These are phyloP conservation scores for Macroventuria anomochaeta DNA, from an alignment of 2,329 filamentous ascomycete species.

Conservation along the genomic window DNA sequence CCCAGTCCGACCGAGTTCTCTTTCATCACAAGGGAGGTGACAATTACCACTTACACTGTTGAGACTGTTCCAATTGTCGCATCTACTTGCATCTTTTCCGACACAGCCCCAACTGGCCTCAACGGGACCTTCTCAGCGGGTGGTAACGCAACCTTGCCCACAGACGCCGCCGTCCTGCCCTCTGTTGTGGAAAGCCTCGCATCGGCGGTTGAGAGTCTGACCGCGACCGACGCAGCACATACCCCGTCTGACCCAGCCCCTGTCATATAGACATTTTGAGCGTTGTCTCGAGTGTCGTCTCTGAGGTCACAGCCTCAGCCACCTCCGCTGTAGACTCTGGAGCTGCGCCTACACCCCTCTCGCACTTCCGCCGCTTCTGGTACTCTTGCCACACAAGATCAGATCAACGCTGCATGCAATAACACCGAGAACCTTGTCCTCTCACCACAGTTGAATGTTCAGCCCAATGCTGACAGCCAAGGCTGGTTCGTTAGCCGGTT, in stretches of 20 bases:
- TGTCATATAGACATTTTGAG: conserved; percentile 3
- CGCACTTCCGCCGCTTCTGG: conserved; percentile 22
- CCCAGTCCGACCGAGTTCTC: conserved; percentile 22
- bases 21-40: conserved; percentile 17
- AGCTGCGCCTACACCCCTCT: background rate
- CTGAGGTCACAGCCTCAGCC: conserved; percentile 5
- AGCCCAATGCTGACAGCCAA: conserved; percentile 18
- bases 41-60: conserved; percentile 21
- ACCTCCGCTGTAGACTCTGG: background rate
- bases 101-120: background rate
- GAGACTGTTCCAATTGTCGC: conserved; percentile 15
- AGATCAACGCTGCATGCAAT: conserved; percentile 37
- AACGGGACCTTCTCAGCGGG: conserved; percentile 6
- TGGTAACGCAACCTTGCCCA: conserved; percentile 2
- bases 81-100: conserved; percentile 5
- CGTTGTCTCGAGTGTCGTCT: conserved; percentile 5
- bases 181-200: conserved; percentile 2
- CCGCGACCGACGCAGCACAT: background rate
- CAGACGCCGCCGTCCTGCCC: background rate
- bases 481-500: conserved; percentile 31
- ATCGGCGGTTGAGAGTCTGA: background rate
- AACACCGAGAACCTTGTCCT: conserved; percentile 32
- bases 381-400: conserved; percentile 29
- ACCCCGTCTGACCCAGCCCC: conserved; percentile 1
- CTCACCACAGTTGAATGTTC: conserved; percentile 36